Base-by-base conservation (phyloP, 2,329 filamentous ascomycete genomes). In the Parasarocladium wereldwijsianum region DNA sequence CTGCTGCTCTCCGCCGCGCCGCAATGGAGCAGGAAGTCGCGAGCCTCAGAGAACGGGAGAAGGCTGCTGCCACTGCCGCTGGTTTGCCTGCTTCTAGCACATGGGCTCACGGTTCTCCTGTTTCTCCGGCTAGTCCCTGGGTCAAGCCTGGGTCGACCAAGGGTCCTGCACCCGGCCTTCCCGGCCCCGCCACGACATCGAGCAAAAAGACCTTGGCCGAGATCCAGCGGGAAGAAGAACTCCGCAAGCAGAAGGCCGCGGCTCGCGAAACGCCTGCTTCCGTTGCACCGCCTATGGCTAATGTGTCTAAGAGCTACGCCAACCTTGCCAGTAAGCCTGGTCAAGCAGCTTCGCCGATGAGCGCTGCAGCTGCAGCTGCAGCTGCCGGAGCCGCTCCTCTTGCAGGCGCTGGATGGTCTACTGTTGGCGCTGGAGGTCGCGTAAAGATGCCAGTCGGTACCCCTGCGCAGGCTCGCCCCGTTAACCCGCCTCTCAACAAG, bases 171-270 rank as follows among this genome's bases (percentile, higher is more conserved):
- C 37, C 44, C 17, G 41, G 39, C 5, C 36, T 44, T 2, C 42
- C 46, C 3, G 32, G 34, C 8, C 27, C 42, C 9, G 31, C 34
- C 10, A 31, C 50, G 2, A 29, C 44, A 8, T 38, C 56, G 43
- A 50, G 59, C 57, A 90, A 92, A 63, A 94, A 94, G 68, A 93
- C 85, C 0, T 64, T 96, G 25, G 83, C 85, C 15, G 87, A 96
- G 41, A 96, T 98, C 35, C 90, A 96, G 51, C 86, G 86, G 38
- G 90, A 98, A 56, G 90, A 98, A 47, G 90, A 96, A 49, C 67
- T 69, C 12, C 76, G 82, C 39, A 98, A 98, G 65, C 76, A 79
- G 44, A 83, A 79, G 50, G 69, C 73, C 18, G 43, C 52, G 5
- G 55, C 64, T 3, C 51, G 54, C 4, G 69, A 72, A 42, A 53